A percentile compares a stretch with the other conserved stretches of the same genome.
These are phyloP conservation scores for Erucastrum elatum DNA, from an alignment of 345 rosid genomes.

Conservation along the genomic window DNA sequence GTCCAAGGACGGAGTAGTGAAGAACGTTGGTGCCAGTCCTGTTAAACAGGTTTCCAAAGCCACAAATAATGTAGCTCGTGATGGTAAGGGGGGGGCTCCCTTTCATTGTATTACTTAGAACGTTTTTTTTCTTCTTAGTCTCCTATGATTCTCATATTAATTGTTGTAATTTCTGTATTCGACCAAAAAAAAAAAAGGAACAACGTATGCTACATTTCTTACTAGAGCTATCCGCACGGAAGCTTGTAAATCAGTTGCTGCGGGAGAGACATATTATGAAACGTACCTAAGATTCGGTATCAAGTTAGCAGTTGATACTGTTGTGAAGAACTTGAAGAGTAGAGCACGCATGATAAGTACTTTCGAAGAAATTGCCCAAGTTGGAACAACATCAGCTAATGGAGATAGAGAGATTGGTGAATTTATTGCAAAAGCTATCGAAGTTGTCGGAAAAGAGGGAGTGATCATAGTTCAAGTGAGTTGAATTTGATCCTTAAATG, in stretches of 20 bases:
- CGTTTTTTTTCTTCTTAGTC: not conserved
- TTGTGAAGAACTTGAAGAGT: slow-evolving; percentile 85
- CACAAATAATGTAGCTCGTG: slow-evolving; percentile 92
- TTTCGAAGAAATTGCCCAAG: slow-evolving; percentile 96
- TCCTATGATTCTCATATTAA: not conserved
- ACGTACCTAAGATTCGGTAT: slow-evolving; percentile 96
- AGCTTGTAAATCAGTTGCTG: slow-evolving; percentile 98
- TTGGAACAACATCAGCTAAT: slow-evolving; percentile 96
- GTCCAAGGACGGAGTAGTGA: slow-evolving; percentile 80
- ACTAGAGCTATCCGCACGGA: slow-evolving; percentile 81
- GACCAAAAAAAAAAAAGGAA: slow-evolving; percentile 47
- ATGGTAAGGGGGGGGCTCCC: slow-evolving; percentile 53
- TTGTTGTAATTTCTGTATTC: not conserved
- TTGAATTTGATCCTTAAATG: not conserved
- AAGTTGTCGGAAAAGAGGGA: slow-evolving; percentile 99
- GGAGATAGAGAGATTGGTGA: slow-evolving; percentile 99
- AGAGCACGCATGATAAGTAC: slow-evolving; percentile 95
- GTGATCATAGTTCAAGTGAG: slow-evolving; percentile 92
- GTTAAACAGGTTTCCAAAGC: slow-evolving; percentile 99
- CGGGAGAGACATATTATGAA: slow-evolving; percentile 67
- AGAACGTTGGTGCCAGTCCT: slow-evolving; percentile 95
- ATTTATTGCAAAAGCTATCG: slow-evolving; percentile 98
- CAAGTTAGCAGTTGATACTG: slow-evolving; percentile 87
- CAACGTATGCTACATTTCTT: slow-evolving; percentile 97
- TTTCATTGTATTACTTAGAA: not conserved